Evolutionary conservation across 2,329 filamentous ascomycete genomes (phyloP).

Genomic region (Neonectria faginata): DNA sequence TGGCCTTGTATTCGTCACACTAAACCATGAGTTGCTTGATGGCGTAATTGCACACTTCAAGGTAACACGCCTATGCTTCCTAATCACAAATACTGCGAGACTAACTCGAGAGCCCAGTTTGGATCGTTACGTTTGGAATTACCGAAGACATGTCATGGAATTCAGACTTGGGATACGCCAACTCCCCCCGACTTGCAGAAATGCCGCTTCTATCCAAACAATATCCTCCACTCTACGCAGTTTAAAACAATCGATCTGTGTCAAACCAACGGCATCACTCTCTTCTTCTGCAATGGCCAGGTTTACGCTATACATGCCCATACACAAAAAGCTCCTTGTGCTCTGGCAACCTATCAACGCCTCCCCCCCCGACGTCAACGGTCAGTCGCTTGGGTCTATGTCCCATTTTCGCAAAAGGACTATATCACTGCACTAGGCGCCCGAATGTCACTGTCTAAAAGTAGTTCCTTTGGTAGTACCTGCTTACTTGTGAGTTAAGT

Average conservation of each 20-base stretch:
- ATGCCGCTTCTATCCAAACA: constrained; percentile 24
- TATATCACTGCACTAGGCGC: constrained; percentile 23
- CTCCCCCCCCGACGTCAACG: constrained; percentile 22
- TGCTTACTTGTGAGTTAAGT: constrained; percentile 26
- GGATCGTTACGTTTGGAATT: constrained; percentile 26
- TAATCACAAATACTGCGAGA: not conserved
- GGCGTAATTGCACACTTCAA: constrained; percentile 25
- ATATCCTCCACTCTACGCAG: constrained; percentile 14
- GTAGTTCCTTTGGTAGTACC: not conserved
- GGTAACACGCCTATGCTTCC: constrained; percentile 17
- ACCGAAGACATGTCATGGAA: constrained; percentile 11
- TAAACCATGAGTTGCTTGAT: constrained; percentile 10
- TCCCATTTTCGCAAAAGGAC: constrained; percentile 30
- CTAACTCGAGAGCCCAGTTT: constrained; percentile 14
- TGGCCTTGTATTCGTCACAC: constrained; percentile 19
- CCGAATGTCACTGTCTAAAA: not conserved
- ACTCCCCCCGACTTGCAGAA: constrained; percentile 20
- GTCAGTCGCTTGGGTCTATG: constrained; percentile 30
- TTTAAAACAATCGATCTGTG: constrained; percentile 29
- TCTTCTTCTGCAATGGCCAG: constrained; percentile 18
- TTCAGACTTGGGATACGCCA: constrained; percentile 34
- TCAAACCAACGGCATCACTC: constrained; percentile 23
- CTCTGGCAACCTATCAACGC: constrained; percentile 20
- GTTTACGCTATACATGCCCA: constrained; percentile 33
- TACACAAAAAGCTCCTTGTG: constrained; percentile 22